Conservation (phyloP, 352 stramenopile species). For the Pythium utonaiense region DNA sequence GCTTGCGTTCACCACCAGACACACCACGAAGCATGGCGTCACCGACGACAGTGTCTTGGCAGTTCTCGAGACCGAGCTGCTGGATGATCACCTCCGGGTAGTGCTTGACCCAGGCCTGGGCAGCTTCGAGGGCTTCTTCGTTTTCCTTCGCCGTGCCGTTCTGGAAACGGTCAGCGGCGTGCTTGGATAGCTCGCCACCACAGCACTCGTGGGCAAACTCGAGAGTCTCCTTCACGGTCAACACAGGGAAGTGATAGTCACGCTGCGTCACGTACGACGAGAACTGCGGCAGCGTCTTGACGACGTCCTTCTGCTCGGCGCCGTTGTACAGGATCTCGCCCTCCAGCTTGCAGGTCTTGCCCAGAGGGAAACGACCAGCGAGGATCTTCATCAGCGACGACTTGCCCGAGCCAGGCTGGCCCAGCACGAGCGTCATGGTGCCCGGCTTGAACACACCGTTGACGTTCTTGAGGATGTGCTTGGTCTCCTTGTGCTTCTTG, state of each 20-base stretch:
- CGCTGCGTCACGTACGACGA: conserved; percentile 15
- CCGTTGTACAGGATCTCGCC: conserved; percentile 20
- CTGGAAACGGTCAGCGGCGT: background rate
- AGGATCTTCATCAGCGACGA: too few species aligned
- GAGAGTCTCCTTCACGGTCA: too few species aligned
- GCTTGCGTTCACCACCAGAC: too few species aligned
- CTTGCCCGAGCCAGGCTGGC: too few species aligned
- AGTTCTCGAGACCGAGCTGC: conserved; percentile 25
- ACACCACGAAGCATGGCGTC: too few species aligned
- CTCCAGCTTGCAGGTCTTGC: conserved; percentile 9
- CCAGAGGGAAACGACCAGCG: too few species aligned
- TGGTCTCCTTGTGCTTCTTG: conserved; percentile 40
- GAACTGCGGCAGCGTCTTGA: conserved; percentile 17
- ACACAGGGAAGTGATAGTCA: conserved; percentile 25
- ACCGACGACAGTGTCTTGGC: too few species aligned
- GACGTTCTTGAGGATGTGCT: conserved; percentile 32
- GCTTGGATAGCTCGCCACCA: conserved; percentile 18
- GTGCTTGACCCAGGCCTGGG: conserved; percentile 6
- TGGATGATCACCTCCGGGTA: conserved; percentile 31
- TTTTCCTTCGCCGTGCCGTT: conserved; percentile 17
- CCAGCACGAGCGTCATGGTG: conserved; percentile 13
- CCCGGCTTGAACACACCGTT: conserved; percentile 23
- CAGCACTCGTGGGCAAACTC: conserved; percentile 27
- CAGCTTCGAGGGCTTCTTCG: conserved; percentile 7
- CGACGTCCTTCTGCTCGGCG: background rate